A percentile compares a stretch with the other conserved stretches of the same genome.
Conservation (phyloP, 2,329 filamentous ascomycete genomes). For the Domatiomyces globalis region DNA sequence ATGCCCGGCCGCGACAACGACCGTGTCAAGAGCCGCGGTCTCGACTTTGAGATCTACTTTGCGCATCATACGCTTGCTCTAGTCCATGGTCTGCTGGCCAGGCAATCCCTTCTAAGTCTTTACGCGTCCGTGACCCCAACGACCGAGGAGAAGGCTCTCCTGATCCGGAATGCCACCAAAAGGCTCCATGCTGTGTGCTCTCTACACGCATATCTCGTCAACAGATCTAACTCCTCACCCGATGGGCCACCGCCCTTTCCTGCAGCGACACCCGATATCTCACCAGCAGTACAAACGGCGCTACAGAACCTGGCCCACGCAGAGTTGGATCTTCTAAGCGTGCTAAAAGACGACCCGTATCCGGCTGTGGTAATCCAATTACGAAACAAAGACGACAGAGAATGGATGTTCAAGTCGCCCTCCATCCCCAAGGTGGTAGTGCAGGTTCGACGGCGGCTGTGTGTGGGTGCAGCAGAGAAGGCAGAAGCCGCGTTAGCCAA, state of each 20-base stretch:
- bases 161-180: conserved; percentile 61
- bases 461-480: conserved; percentile 76
- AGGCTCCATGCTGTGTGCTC: conserved; percentile 64
- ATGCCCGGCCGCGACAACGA: conserved; percentile 50
- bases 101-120: conserved; percentile 57
- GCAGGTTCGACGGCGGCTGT: conserved; percentile 74
- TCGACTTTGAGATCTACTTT: conserved; percentile 77
- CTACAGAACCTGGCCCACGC: conserved; percentile 52
- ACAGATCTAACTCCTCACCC: conserved; percentile 31
- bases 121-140: conserved; percentile 51
- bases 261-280: conserved; percentile 31
- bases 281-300: conserved; percentile 28
- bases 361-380: conserved; percentile 67
- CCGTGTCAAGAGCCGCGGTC: conserved; percentile 54
- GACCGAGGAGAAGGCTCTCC: conserved; percentile 51
- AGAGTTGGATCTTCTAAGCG: conserved; percentile 77
- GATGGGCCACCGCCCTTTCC: conserved; percentile 27
- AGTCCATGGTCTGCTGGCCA: conserved; percentile 56
- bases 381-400: conserved; percentile 67
- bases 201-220: conserved; percentile 54
- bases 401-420: conserved; percentile 93
- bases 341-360: conserved; percentile 90
- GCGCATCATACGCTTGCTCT: conserved; percentile 63
- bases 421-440: conserved; percentile 79
- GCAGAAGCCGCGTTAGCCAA: conserved; percentile 54